Evolutionary conservation across 176 grass and related monocot species (phyloP).

Genomic region (Oryza coarctata): DNA sequence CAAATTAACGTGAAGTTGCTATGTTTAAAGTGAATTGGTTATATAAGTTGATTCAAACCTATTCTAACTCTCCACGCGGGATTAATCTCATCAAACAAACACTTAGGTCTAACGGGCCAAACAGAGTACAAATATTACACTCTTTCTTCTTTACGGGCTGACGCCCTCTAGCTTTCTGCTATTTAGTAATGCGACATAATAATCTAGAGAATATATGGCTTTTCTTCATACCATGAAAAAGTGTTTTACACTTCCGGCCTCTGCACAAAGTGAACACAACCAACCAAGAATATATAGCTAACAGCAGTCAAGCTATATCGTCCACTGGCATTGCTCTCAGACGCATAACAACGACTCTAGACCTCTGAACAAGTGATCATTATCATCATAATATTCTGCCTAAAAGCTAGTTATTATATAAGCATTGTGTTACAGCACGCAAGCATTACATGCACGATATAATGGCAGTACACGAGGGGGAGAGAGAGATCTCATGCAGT

Average conservation of each 20-base stretch:
- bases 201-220: background rate
- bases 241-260: background rate
- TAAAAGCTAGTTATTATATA: conserved; percentile 31
- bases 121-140: too few relatives aligned
- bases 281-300: background rate
- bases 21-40: too few relatives aligned
- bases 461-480: conserved; percentile 2
- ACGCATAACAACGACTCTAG: background rate
- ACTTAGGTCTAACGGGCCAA: too few relatives aligned
- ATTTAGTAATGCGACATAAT: too few relatives aligned
- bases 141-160: too few relatives aligned
- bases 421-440: conserved; percentile 31
- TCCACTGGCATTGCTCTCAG: too few relatives aligned
- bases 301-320: background rate
- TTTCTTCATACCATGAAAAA: background rate
- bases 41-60: too few relatives aligned
- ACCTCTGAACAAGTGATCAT: conserved; percentile 11
- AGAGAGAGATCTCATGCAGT: background rate
- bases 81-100: too few relatives aligned
- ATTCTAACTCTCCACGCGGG: too few relatives aligned
- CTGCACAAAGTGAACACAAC: background rate
- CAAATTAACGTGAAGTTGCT: too few relatives aligned
- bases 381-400: conserved; percentile 36
- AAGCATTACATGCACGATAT: conserved; percentile 18
- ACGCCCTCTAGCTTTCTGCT: too few relatives aligned